These are phyloP conservation scores for Russula earlei DNA, from an alignment of 768 basidiomycete species.

Conservation along the genomic window DNA sequence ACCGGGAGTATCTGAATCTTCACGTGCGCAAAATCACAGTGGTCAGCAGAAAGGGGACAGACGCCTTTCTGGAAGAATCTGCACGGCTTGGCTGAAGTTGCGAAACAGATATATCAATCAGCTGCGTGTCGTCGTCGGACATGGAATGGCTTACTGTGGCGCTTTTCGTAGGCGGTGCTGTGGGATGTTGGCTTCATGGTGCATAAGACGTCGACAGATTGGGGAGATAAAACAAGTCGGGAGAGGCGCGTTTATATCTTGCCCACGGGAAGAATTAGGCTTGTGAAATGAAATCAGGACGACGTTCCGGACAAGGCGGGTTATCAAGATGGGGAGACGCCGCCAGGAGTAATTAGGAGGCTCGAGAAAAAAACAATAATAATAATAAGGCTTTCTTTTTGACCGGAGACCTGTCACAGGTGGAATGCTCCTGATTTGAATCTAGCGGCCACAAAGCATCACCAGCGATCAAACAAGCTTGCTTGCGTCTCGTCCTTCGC, in stretches of 20 bases:
- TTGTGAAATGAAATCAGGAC: slow-evolving; percentile 17
- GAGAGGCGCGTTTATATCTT: slow-evolving; percentile 15
- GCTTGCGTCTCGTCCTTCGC: background rate
- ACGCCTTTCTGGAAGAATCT: slow-evolving; percentile 16
- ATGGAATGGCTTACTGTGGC: slow-evolving; percentile 8
- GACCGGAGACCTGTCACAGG: slow-evolving; percentile 1
- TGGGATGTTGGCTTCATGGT: slow-evolving; percentile 2
- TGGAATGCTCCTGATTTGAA: background rate
- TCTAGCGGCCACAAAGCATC: slow-evolving; percentile 2
- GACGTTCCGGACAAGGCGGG: slow-evolving; percentile 10
- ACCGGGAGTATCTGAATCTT: slow-evolving; percentile 9
- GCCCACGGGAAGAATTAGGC: slow-evolving; percentile 7
- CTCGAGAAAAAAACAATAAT: slow-evolving; percentile 8
- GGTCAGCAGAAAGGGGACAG: slow-evolving; percentile 18
- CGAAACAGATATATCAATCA: no score
- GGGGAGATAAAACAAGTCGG: background rate
- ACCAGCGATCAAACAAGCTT: background rate
- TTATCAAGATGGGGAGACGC: slow-evolving; percentile 14
- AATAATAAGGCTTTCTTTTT: slow-evolving; percentile 4
- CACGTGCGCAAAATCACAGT: slow-evolving; percentile 19
- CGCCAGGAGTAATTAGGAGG: slow-evolving; percentile 3
- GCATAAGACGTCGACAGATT: background rate
- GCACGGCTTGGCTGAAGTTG: slow-evolving; percentile 15
- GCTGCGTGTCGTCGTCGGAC: no score
- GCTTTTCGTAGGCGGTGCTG: slow-evolving; percentile 2